phyloP scores from a whole-genome alignment of 176 grass and related monocot species.

The Pontederia paniculata region DNA sequence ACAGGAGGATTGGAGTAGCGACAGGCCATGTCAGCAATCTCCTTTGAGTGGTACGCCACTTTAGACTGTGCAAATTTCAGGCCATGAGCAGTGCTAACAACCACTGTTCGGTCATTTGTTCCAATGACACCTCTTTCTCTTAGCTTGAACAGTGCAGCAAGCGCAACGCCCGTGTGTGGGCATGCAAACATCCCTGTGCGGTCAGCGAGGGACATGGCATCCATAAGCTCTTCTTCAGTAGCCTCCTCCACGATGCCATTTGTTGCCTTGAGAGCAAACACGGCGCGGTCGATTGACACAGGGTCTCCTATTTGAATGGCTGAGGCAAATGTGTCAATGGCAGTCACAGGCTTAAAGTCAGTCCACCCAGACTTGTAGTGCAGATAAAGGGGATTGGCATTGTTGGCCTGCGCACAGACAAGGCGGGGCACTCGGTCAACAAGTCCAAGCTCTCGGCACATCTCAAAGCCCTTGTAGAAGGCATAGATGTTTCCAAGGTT shows the following conservation, averaged over 20 bases:
- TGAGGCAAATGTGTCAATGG: conserved; percentile 52
- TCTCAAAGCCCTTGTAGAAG: conserved; percentile 96
- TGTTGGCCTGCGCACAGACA: conserved; percentile 76
- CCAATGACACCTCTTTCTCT: conserved; percentile 52
- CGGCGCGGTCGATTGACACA: conserved; percentile 60
- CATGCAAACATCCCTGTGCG: conserved; percentile 95
- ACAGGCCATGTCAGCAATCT: conserved; percentile 73
- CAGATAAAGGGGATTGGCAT: conserved; percentile 70
- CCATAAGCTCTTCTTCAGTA: conserved; percentile 90
- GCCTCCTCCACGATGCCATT: conserved; percentile 83
- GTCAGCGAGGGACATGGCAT: conserved; percentile 86
- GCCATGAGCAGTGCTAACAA: conserved; percentile 76
- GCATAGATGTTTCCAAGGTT: conserved; percentile 97
- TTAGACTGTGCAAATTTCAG: conserved; percentile 91
- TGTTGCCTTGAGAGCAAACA: conserved; percentile 49
- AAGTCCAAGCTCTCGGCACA: conserved; percentile 69
- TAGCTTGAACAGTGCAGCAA: conserved; percentile 72
- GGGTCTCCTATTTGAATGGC: conserved; percentile 97
- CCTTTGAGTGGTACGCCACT: conserved; percentile 70
- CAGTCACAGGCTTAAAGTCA: conserved; percentile 57
- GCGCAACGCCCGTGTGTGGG: conserved; percentile 82
- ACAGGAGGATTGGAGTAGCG: conserved; percentile 65
- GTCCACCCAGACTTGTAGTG: conserved; percentile 88
- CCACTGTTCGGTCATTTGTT: conserved; percentile 61
- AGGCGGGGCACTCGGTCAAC: conserved; percentile 74